Conservation (phyloP, 2,329 filamentous ascomycete species). For the Aspergillus neotritici region DNA sequence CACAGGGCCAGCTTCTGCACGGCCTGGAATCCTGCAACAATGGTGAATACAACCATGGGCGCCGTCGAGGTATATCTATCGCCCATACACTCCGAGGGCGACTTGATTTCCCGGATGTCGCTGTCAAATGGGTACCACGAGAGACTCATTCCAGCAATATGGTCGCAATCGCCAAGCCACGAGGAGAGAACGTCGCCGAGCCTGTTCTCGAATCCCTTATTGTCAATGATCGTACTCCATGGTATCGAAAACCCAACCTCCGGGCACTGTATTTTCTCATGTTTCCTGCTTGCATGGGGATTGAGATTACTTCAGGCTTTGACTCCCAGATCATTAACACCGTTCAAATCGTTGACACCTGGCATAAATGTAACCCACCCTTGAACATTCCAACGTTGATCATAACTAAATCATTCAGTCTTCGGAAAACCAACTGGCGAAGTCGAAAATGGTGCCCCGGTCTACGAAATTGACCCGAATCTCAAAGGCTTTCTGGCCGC, state of each 20-base stretch:
- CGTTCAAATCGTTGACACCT: slow-evolving; percentile 36
- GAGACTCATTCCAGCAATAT: slow-evolving; percentile 12
- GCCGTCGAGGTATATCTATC: too few species aligned
- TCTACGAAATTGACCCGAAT: slow-evolving; percentile 17
- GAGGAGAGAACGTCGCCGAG: slow-evolving; percentile 21
- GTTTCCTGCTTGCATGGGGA: slow-evolving; percentile 57
- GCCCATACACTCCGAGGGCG: neutral
- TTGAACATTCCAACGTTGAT: slow-evolving; percentile 4
- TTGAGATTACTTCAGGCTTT: slow-evolving; percentile 58
- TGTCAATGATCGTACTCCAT: slow-evolving; percentile 39
- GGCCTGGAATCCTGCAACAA: too few species aligned
- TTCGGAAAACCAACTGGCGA: slow-evolving; percentile 20
- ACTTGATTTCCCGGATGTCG: neutral
- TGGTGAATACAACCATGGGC: too few species aligned
- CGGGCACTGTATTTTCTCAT: slow-evolving; percentile 53
- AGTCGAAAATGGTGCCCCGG: slow-evolving; percentile 10
- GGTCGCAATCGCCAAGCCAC: slow-evolving; percentile 19
- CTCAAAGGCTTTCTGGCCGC: slow-evolving; percentile 51
- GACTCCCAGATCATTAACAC: slow-evolving; percentile 49
- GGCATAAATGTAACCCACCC: slow-evolving; percentile 31
- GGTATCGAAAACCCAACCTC: slow-evolving; percentile 57
- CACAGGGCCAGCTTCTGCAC: too few species aligned
- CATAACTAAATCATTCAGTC: slow-evolving; percentile 5
- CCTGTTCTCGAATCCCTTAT: slow-evolving; percentile 18
- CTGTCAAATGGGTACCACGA: slow-evolving; percentile 1